Evolutionary conservation across 148 eudicot genomes (phyloP), one percentile per base, ranked within the genome.

Genomic region (Chenopodium album): DNA sequence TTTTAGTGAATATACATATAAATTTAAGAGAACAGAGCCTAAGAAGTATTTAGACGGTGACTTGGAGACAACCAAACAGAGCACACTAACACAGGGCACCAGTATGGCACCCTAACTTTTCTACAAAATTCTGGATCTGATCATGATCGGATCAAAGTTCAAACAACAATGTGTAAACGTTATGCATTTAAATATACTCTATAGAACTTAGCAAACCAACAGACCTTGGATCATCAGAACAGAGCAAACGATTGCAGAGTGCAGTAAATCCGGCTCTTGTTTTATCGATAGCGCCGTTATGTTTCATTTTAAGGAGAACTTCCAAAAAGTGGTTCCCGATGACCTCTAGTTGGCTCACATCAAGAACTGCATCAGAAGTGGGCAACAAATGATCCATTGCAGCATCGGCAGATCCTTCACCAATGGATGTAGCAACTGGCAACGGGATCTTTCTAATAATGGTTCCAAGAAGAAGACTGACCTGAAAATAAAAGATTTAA

Each of bases 221-320:
- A 75, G 64, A 96, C 99, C 98, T 96, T 83, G 95, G 90, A 85
- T 94, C 97, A 89, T 96, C 89, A 50, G 99, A 96, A 83, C 97
- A 96, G 71, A 96, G 98, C 87, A 96, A 87, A 64, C 98, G 99
- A 84, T 96, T 96, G 93, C 99, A 96, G 68, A 96, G 98, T 66
- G 99, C 99, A 62, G 99, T 90, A 89, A 96, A 96, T 75, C 99
- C 99, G 73, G 99, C 99, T 85, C 99, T 91, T 41, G 99, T 96
- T 88, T 96, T 96, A 82, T 96, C 99, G 76, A 96, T 94, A 72
- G 99, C 99, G 77, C 99, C 99, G 82, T 88, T 94, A 84, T 96
- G 99, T 80, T 96, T 96, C 99, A 96, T 92, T 88, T 96, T 96
- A 78, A 96, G 82, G 66, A 96, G 97, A 73, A 96, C 98, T 86